Percentiles rank a stretch among this genome's conserved stretches.
These are phyloP conservation scores for Elymus sibiricus DNA, from an alignment of 176 grass and related monocot genomes.

Conservation along the genomic window DNA sequence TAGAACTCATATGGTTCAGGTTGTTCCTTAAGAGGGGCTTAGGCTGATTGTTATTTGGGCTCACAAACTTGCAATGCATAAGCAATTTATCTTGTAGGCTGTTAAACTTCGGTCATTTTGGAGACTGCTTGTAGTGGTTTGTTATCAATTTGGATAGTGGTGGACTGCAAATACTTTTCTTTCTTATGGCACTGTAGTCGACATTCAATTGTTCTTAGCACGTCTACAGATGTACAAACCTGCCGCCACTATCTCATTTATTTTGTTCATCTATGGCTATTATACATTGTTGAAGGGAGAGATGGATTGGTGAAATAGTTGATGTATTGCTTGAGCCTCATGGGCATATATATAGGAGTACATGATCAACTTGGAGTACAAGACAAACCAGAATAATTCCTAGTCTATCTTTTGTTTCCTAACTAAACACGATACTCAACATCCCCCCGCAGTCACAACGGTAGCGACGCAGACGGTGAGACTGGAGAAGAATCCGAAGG, in stretches of 20 bases:
- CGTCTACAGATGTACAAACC: background rate
- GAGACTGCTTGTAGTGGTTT: background rate
- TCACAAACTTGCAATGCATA: background rate
- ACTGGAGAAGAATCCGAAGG: no score
- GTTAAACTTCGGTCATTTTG: background rate
- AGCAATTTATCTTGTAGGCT: background rate
- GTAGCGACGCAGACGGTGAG: no score
- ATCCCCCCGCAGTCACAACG: no score
- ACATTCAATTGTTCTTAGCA: background rate
- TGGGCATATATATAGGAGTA: no score
- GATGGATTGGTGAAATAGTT: no score
- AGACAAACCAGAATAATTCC: no score
- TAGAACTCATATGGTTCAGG: background rate
- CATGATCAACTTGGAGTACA: no score
- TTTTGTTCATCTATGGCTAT: background rate
- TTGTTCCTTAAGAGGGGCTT: background rate
- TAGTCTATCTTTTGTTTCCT: no score
- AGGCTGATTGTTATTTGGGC: background rate
- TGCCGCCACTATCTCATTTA: background rate
- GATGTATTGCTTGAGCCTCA: no score
- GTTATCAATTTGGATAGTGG: background rate
- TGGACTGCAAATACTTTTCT: background rate
- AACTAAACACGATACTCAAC: no score
- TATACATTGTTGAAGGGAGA: no score
- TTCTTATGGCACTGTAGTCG: background rate